Evolutionary conservation across 805 yeast genomes (phyloP), one percentile per base, ranked within the genome.

Genomic region (Nematodospora valgi): DNA sequence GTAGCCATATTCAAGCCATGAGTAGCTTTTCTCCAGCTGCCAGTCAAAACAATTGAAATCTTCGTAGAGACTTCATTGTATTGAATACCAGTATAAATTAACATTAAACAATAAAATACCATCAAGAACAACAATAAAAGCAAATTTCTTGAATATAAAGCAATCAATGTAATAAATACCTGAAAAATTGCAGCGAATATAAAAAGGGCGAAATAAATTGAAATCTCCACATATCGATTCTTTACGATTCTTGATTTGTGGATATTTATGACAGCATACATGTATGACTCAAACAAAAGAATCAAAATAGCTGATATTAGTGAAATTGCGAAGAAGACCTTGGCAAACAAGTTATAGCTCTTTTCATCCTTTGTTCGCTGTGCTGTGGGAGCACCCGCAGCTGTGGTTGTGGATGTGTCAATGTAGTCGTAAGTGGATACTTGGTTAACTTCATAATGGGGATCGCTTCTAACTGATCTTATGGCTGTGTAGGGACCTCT

Each of bases 131-230:
- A 35, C n/a, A 70, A 44, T 12, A 66, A 53, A 37, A 63, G 53
- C 46, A 70, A 58, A 43, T 71, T 70, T 40, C 64, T 56, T 13
- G 63, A 49, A 26, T 46, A 39, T 7, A 72, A 47, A 3, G 73
- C 74, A 16, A 68, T 52, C 9, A 49, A 35, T 2, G 73, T 54
- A 25, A 72, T 49, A 3, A 57, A 33, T 15, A 67, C 49, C 38
- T 69, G 76, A 46, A 59, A 72, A 5, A 70, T 22, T 20, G 59
- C 67, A 4, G 74, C 72, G 45, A 72, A 72, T 23, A 70, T 65
- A 46, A 70, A 70, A n/a, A 72, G 52, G 2, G 76, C 70, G 37
- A 72, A 48, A 45, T 60, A 71, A 13, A 72, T 68, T 25, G 64
- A 53, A 38, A 64, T 43, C 40, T 64, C 57, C 25, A 52, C 40